Evolutionary conservation across 768 basidiomycete genomes (phyloP).

Genomic region (Nidularia sp.): DNA sequence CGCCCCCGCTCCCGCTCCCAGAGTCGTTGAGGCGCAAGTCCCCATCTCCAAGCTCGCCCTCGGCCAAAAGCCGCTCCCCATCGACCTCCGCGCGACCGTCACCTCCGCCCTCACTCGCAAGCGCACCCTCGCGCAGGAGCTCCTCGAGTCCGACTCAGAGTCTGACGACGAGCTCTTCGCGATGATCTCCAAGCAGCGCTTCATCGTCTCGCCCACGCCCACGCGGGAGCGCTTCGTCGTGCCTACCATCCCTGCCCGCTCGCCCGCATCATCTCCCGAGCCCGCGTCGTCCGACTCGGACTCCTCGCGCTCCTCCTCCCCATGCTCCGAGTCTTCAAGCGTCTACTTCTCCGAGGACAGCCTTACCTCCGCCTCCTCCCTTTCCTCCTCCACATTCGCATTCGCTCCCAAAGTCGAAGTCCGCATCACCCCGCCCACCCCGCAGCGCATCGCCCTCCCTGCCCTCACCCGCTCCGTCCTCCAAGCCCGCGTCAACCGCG

Average conservation of each 20-base stretch:
- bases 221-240: constrained; percentile 22
- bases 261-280: constrained; percentile 15
- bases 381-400: constrained; percentile 13
- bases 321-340: neutral
- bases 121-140: constrained; percentile 28
- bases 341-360: constrained; percentile 24
- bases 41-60: constrained; percentile 23
- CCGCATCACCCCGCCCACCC: neutral
- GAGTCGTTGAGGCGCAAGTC: constrained; percentile 11
- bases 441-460: neutral
- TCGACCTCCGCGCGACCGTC: constrained; percentile 2
- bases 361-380: constrained; percentile 26
- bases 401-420: neutral
- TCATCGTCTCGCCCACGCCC: constrained; percentile 28
- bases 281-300: constrained; percentile 14
- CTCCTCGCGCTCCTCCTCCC: constrained; percentile 31
- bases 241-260: constrained; percentile 5
- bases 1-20: constrained; percentile 11
- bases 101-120: constrained; percentile 14
- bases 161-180: constrained; percentile 32
- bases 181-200: constrained; percentile 23
- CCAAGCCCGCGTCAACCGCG: neutral
- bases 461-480: neutral
- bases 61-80: constrained; percentile 5
- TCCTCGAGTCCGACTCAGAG: constrained; percentile 23